Base-by-base conservation (phyloP, 345 rosid species). In the Aquilaria sinensis region DNA sequence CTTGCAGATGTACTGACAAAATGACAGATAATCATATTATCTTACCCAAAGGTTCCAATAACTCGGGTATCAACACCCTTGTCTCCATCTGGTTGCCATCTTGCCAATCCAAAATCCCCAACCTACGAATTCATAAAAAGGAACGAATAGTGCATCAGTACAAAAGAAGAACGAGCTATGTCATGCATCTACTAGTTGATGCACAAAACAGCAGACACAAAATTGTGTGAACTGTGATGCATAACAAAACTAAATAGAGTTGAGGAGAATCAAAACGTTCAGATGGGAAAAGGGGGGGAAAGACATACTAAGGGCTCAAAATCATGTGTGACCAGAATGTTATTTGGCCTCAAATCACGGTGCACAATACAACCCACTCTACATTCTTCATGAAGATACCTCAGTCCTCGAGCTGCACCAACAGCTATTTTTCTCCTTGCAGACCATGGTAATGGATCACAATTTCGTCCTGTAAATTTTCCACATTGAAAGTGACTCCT, bases 1-100 rank as follows among this genome's bases (percentile, higher is more conserved):
- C 52, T 34, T 13, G 66, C 14, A 23, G 55, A 31, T 43, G 63
- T 67, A 30, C 47, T 5, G 67, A 58, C 15, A 69, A 61, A 8
- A 31, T 49, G 58, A 63, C 23, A 56, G 51, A 43, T 31, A 15
- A 29, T 41, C 13, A 14, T 34, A 51, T 23, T 56, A 15, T 37
- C 11, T 60, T 86, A 93, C 96, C 99, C 99, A 58, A 94, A 94
- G 49, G 92, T 90, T 78, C 99, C 99, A 53, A 94, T 88, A 14
- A 94, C 92, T 74, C 99, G 72, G 11, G 99, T 94, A 64, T 90
- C 95, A 8, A 88, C 97, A 68, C 97, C 97, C 78, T 62, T 73
- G 69, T 94, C 95, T 61, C 97, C 99, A 76, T 90, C 95, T 32
- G 97, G 99, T 70, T 94, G 99, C 97, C 99, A 94, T 72, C 99